phyloP scores from a whole-genome alignment of 345 rosid species.

The Cardiospermum halicacabum region DNA sequence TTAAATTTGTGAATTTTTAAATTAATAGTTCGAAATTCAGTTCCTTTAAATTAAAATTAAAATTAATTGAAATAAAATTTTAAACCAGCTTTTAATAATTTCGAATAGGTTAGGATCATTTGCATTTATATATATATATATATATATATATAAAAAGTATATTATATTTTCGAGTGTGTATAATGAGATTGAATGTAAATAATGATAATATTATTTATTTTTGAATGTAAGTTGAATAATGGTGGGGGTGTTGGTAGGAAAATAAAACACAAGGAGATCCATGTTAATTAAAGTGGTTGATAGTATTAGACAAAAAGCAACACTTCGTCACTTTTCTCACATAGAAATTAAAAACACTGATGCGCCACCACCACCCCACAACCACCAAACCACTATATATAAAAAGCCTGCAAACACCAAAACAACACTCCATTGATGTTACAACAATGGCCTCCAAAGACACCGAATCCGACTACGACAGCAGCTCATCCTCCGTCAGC shows the following conservation, averaged over 20 bases:
- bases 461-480: slow-evolving; percentile 64
- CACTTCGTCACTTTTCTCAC: slow-evolving; percentile 31
- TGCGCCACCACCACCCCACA: slow-evolving; percentile 5
- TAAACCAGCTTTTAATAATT: too few relatives aligned
- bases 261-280: slow-evolving; percentile 17
- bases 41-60: too few relatives aligned
- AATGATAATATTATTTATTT: too few relatives aligned
- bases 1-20: too few relatives aligned
- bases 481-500: slow-evolving; percentile 47
- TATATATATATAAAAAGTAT: too few relatives aligned
- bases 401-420: slow-evolving; percentile 11
- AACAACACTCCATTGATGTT: too few relatives aligned
- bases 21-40: too few relatives aligned
- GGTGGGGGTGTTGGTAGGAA: slow-evolving; percentile 13
- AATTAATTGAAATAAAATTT: too few relatives aligned
- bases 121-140: too few relatives aligned
- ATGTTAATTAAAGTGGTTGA: slow-evolving; percentile 18
- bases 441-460: slow-evolving; percentile 26
- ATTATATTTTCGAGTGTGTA: too few relatives aligned
- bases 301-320: slow-evolving; percentile 14
- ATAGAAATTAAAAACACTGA: slow-evolving; percentile 13
- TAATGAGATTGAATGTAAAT: not conserved
- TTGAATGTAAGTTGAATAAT: not conserved
- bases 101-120: too few relatives aligned
- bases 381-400: slow-evolving; percentile 16